A percentile compares a stretch with the other conserved stretches of the same genome.
Evolutionary conservation across 2,329 filamentous ascomycete species (phyloP).

Genomic region (Fusarium aywerte): DNA sequence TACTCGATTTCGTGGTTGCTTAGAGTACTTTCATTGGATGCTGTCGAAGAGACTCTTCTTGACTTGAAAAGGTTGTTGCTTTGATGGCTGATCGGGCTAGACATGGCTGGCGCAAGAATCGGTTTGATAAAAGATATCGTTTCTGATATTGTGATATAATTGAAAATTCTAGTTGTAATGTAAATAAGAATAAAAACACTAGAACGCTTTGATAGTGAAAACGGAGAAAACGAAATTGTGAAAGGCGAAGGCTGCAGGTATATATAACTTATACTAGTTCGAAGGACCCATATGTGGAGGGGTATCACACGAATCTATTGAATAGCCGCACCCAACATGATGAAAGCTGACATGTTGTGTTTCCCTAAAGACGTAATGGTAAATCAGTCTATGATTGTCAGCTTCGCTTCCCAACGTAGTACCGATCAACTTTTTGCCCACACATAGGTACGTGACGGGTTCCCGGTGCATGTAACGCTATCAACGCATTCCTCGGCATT

Average conservation of each 20-base stretch:
- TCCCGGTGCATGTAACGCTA: constrained; percentile 35
- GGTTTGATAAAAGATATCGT: not conserved
- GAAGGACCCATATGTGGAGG: constrained; percentile 21
- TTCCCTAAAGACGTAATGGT: constrained; percentile 19
- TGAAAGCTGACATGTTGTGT: constrained; percentile 38
- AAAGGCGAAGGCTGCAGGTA: constrained; percentile 15
- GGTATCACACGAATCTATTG: constrained; percentile 24
- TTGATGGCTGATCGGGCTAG: constrained; percentile 16
- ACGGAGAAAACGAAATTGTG: constrained; percentile 8
- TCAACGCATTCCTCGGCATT: constrained; percentile 29
- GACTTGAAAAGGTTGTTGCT: constrained; percentile 28
- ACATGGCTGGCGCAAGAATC: constrained; percentile 22
- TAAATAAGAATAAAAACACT: constrained; percentile 9
- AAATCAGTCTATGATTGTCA: constrained; percentile 39
- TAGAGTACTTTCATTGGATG: constrained; percentile 36
- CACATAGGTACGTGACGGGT: constrained; percentile 20
- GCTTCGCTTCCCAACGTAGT: constrained; percentile 38
- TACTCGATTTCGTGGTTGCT: constrained; percentile 41
- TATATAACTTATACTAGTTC: constrained; percentile 27
- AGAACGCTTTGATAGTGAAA: constrained; percentile 7
- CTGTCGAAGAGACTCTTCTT: constrained; percentile 33
- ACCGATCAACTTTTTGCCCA: constrained; percentile 39
- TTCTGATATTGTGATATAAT: not conserved
- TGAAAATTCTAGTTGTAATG: not conserved
- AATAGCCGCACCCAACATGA: constrained; percentile 32